Evolutionary conservation across 306 rosid species (phyloP).

Genomic region (Prunus persica): Prunus_persica_NCBIv2 NC_034013.1:17785501-17786000

Average conservation of each 20-base stretch:
- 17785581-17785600: constrained; percentile 96
- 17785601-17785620: constrained; percentile 76
- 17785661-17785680: neutral
- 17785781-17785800: neutral
- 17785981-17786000: neutral
- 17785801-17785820: neutral
- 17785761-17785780: neutral
- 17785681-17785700: neutral
- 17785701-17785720: neutral
- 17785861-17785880: neutral
- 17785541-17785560: constrained; percentile 92
- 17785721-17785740: neutral
- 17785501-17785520: constrained; percentile 11
- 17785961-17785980: neutral
- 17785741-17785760: neutral
- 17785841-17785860: neutral
- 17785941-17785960: neutral
- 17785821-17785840: neutral
- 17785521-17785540: constrained; percentile 88
- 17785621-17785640: neutral
- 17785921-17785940: neutral
- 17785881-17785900: neutral
- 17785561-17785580: constrained; percentile 86
- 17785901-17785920: neutral
- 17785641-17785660: neutral